Conservation (phyloP, 2,329 filamentous ascomycete species). For the Alternaria sp. region DNA sequence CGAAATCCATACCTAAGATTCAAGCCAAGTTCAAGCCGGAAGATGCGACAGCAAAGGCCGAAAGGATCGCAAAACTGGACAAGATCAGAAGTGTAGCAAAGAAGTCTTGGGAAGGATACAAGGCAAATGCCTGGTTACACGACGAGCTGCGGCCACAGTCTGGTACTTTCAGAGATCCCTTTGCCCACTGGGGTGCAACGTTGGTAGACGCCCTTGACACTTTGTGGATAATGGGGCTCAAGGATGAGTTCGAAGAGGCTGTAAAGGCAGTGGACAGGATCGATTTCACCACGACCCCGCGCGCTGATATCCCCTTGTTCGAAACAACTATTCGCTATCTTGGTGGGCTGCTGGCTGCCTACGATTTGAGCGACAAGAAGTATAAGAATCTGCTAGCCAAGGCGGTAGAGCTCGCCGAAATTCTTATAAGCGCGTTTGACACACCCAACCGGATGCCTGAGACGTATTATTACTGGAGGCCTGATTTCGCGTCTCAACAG, state of each 20-base stretch:
- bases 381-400: slow-evolving; percentile 66
- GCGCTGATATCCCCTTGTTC: slow-evolving; percentile 69
- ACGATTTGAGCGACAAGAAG: slow-evolving; percentile 69
- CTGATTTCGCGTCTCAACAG: slow-evolving; percentile 47
- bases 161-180: slow-evolving; percentile 76
- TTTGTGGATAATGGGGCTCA: slow-evolving; percentile 77
- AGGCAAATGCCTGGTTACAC: slow-evolving; percentile 79
- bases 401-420: slow-evolving; percentile 69
- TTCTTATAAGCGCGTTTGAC: slow-evolving; percentile 73
- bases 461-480: slow-evolving; percentile 65
- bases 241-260: slow-evolving; percentile 71
- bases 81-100: slow-evolving; percentile 77
- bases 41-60: slow-evolving; percentile 57
- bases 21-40: slow-evolving; percentile 79
- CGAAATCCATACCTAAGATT: slow-evolving; percentile 76
- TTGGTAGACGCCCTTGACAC: slow-evolving; percentile 79
- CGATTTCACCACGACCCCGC: slow-evolving; percentile 66
- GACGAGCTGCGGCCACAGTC: slow-evolving; percentile 84
- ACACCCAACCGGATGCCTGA: slow-evolving; percentile 74
- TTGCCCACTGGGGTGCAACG: slow-evolving; percentile 91
- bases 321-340: slow-evolving; percentile 78
- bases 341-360: slow-evolving; percentile 73
- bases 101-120: slow-evolving; percentile 85
- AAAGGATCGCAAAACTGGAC: slow-evolving; percentile 70
- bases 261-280: slow-evolving; percentile 66